A percentile compares a stretch with the other conserved stretches of the same genome.
phyloP scores from a whole-genome alignment of 495 filamentous ascomycete genomes.

The Neurospora sp. region DNA sequence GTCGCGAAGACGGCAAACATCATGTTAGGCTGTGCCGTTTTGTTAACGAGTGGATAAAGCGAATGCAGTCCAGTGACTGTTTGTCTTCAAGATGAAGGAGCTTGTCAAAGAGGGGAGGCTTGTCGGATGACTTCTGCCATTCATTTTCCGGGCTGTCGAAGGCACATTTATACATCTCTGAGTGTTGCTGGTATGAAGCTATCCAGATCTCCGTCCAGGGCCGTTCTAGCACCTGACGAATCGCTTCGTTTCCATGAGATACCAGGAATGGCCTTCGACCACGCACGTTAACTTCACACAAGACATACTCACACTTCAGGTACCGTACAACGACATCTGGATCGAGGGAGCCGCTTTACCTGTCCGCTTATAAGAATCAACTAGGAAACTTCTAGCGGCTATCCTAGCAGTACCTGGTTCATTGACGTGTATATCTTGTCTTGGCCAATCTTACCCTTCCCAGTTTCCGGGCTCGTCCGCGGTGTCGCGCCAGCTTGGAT shows the following conservation, averaged over 20 bases:
- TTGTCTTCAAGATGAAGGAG: background rate
- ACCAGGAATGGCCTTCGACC: background rate
- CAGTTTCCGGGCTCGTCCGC: background rate
- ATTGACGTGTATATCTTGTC: background rate
- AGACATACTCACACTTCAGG: background rate
- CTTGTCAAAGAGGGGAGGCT: background rate
- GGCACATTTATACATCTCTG: background rate
- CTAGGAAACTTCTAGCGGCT: background rate
- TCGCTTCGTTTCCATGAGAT: background rate
- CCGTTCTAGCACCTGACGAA: background rate
- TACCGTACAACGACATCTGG: background rate
- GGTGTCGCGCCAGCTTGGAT: background rate
- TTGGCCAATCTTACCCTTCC: background rate
- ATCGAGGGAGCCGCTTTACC: background rate
- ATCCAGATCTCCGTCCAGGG: background rate
- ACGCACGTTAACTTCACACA: background rate
- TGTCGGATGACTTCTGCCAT: background rate
- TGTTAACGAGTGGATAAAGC: background rate
- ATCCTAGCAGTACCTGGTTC: background rate
- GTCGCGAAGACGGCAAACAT: background rate
- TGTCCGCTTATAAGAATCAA: no score
- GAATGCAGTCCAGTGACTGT: background rate
- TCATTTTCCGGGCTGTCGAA: background rate
- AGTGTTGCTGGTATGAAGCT: background rate
- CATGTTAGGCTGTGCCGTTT: background rate